Base-by-base conservation (phyloP, 2,329 filamentous ascomycete species). In the Diaporthe aspalathi region DNA sequence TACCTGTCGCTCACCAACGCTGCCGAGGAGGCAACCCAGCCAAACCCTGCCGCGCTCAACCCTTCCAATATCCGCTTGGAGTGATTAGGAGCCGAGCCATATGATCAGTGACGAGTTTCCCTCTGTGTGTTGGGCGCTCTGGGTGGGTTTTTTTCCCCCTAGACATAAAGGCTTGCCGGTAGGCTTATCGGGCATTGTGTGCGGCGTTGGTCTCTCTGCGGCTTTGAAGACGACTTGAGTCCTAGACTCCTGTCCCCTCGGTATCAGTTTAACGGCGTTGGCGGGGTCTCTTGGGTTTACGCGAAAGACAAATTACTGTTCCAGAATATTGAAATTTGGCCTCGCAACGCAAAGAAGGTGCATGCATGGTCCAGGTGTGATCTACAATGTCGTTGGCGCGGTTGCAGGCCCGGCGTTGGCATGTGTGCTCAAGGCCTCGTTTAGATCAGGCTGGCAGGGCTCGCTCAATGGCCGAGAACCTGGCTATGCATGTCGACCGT, bases 1-100 rank as follows among this genome's bases (percentile, higher is more conserved):
- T 99, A 98, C 81, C 89, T 99, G 14, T 98, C 95, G 3, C 88
- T 99, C 66, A 93, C 92, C 73, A 98, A 98, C 83, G 92, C 94
- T 6, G 87, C 94, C 3, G 94, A 97, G 72, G 93, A 95, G 67
- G 86, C 85, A 17, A 82, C 81, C 62, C 75, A 74, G 71, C 72
- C 74, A 67, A 76, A 76, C 70, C 77, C 78, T 47, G 66, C 75
- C 49, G 75, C 76, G 17, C 77, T 77, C 9, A 77, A 79, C 67
- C 78, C 80, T 20, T 76, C 80, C 22, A 78, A 79, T 66, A 81
- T 84, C 57, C 82, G 82, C 20, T 77, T 84, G 47, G 76, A 76
- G 66, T 80, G 35, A 65, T 47, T 9, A n/a, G 49, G n/a, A 29
- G 35, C 14, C 8, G 14, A 17, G 20, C 17, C 12, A 32, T n/a